Conservation (phyloP, 139 green algal genomes). For the Trebouxia sp. region DNA sequence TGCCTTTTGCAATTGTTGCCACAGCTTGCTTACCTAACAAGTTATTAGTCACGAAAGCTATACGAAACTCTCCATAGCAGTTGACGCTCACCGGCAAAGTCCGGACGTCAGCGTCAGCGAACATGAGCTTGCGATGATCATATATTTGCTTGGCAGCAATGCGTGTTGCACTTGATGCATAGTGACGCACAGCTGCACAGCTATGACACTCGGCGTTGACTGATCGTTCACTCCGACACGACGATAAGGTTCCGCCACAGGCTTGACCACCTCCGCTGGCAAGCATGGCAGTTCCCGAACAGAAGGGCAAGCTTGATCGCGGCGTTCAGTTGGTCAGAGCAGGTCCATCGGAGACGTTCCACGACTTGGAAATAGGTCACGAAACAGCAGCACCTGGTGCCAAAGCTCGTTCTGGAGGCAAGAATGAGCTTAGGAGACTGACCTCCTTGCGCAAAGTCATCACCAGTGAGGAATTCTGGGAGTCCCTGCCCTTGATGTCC, state of each 20-base stretch:
- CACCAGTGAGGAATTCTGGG: slow-evolving; percentile 24
- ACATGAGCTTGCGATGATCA: not conserved
- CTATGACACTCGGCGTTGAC: too few species aligned
- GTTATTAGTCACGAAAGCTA: too few species aligned
- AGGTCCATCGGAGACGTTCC: not conserved
- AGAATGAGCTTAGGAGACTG: slow-evolving; percentile 3
- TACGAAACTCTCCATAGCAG: too few species aligned
- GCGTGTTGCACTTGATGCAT: not conserved
- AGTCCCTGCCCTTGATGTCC: slow-evolving; percentile 18
- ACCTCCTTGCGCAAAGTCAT: slow-evolving; percentile 24
- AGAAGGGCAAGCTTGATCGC: not conserved
- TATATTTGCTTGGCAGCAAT: not conserved
- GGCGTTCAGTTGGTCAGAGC: slow-evolving; percentile 4
- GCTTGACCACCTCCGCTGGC: too few species aligned
- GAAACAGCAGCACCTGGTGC: not conserved
- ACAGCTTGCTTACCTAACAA: too few species aligned
- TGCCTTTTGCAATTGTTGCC: too few species aligned
- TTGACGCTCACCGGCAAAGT: too few species aligned
- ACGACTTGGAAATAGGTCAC: not conserved
- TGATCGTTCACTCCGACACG: not conserved
- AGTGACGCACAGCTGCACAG: too few species aligned
- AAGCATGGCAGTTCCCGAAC: not conserved
- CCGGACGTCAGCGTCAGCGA: not conserved
- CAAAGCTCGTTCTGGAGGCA: not conserved
- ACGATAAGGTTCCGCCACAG: too few species aligned